Evolutionary conservation across 202 grass and related monocot genomes (phyloP), one percentile per base, ranked within the genome.

Genomic region (Setaria italica): DNA sequence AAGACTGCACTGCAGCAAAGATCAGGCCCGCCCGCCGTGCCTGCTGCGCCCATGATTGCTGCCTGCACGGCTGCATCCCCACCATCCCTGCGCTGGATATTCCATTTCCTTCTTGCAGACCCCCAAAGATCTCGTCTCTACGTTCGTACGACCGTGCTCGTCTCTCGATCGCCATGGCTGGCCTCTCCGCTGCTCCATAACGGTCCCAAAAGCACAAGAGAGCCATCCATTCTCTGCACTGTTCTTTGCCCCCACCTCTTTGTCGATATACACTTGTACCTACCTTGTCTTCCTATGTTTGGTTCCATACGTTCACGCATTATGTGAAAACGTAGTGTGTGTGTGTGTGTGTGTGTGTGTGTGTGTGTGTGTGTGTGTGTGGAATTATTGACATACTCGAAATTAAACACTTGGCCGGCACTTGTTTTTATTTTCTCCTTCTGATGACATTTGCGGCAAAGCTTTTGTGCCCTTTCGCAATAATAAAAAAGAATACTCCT

Each of bases 41-140:
- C 76, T 78, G 80, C 45, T 77, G 85, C 79, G 10, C 6, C 6
- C 32, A 90, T 86, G 39, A 90, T 90, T 79, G 84, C 84, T 78
- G 84, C 79, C 16, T 46, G 42, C 68, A 42, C 51, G 71, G 70
- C 47, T 53, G 70, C 29, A 53, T 17, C 70, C 70, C 46, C 42
- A 30, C 69, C 29, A 50, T 19, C 58, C 43, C 75, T 79, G 56
- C 2, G 3, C 35, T 88, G 70, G 62, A 85, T 85, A 85, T 89
- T 71, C 87, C 42, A 41, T 16, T 42, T 68, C 82, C 21, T 50
- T 50, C 59, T 43, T 15, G 59, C 58, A 79, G 67, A 9, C 51
- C 41, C 57, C 67, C n/a, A 81, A 76, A 64, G 42, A 85, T 69
- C 51, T 21, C 12, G 1, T 72, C 29, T 41, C 5, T 35, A 49